Percentiles rank a stretch among this genome's conserved stretches.
Evolutionary conservation across 2,329 filamentous ascomycete genomes (phyloP).

Genomic region (Endoconidiophora laricicola): DNA sequence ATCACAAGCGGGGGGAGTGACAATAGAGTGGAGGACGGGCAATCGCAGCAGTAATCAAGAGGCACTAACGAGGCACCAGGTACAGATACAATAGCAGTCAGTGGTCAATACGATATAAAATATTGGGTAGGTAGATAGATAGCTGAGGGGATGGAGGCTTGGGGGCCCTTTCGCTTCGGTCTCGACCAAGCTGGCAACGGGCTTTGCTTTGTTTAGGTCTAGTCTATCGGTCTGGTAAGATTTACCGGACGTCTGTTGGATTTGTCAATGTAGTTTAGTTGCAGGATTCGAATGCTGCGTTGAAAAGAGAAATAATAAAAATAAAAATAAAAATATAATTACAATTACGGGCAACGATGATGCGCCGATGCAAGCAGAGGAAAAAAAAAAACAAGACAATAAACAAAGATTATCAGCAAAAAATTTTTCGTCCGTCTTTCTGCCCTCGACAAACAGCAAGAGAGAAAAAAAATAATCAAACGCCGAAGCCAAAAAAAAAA

Average conservation of each 20-base stretch:
- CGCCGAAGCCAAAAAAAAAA: too few relatives aligned
- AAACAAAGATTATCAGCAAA: too few relatives aligned
- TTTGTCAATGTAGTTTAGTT: too few relatives aligned
- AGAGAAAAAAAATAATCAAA: too few relatives aligned
- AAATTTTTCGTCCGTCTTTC: too few relatives aligned
- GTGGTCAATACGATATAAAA: neutral
- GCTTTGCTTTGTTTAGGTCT: neutral
- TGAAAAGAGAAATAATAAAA: neutral
- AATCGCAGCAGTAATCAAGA: too few relatives aligned
- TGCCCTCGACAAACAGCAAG: too few relatives aligned
- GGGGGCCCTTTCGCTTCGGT: neutral
- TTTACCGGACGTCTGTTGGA: neutral
- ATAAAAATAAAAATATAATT: neutral
- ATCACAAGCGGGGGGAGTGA: too few relatives aligned
- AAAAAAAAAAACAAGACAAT: too few relatives aligned
- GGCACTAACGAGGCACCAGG: neutral
- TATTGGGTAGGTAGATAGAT: neutral
- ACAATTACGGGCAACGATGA: too few relatives aligned
- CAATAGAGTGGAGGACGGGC: too few relatives aligned
- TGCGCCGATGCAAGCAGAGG: too few relatives aligned
- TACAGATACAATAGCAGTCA: neutral
- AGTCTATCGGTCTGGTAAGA: neutral
- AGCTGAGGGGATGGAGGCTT: neutral
- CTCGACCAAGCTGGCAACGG: neutral
- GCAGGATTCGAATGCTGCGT: neutral